Base-by-base conservation (phyloP, 176 grass and related monocot genomes). In the Juncus effusus region DNA sequence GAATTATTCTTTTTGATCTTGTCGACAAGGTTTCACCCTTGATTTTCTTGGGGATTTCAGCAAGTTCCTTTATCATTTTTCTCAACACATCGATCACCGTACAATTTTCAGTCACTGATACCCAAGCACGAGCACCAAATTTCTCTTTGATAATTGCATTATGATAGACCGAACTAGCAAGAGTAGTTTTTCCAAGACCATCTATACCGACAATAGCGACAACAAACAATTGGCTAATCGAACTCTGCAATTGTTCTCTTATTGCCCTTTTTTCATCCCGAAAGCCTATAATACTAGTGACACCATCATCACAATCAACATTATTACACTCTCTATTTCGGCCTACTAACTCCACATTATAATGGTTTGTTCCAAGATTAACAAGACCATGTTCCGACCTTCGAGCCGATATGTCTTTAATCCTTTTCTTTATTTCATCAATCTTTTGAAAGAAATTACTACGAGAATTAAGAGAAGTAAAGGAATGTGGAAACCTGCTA, bases 381-480 rank as follows among this genome's bases (percentile, higher is more conserved):
- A 76, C 61, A 76, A 76, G 61, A 45, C 60, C 60, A 64, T 62
- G 51, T 76, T 11, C 38, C 55, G 42, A 54, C 39, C 73, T 65
- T 65, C 28, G 47, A 76, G 61, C 36, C 11, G 44, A 63, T 56
- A 76, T 16, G 37, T 37, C 50, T 54, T 35, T 64, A 76, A 76
- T 56, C 41, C 60, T 76, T 56, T 63, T 58, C 47, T 76, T 56
- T 55, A 76, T 76, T 54, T 56, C 73, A 76, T 44, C 4, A 13
- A 76, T 51, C 73, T 56, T 76, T 14, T 56, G 49, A 65, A 54
- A 76, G 54, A 76, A 64, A 64, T 49, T 65, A 76, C 61, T 36
- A 55, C 73, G 73, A 64, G 73, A 62, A 56, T 76, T 62, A 55
- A 56, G 12, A 65, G 73, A 76, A 42, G 41, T 65, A 51, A 76